Base-by-base conservation (phyloP, 106 monocot species). In the Iris macrosiphon region DNA sequence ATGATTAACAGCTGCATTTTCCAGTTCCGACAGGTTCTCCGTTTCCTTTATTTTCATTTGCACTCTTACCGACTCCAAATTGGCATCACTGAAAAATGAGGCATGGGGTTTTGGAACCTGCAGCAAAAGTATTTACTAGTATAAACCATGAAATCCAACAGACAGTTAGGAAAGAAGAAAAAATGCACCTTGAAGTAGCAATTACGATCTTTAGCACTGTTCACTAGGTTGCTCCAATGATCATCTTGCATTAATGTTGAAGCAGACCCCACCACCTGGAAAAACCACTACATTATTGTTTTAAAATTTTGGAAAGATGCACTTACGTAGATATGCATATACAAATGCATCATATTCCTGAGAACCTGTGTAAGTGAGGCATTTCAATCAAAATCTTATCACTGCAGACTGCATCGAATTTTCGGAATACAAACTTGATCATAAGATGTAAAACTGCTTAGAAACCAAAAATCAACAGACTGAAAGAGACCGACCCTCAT, bases 181-280 rank as follows among this genome's bases (percentile, higher is more conserved):
- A 43, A 47, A 51, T 35, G 29, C 53, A 86, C 96, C 79, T 83
- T 71, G 63, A 83, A 80, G 49, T 77, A 86, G 52, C 83, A 75
- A 46, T 66, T 44, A 29, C 83, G 68, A 9, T 72, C 77, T 80
- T 83, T 85, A 4, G 96, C 86, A 64, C 62, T 83, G 11, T 75
- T 67, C 2, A 96, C 70, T 13, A 96, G 66, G 47, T 87, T 90
- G 24, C 56, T 74, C 96, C 96, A 90, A 61, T 86, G 96, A 32
- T 77, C 35, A 68, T 96, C 83, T 71, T 90, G 79, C 69, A 79
- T 67, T 79, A 96, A 72, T 4, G 89, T 96, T 43, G 82, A 79
- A 16, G 86, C 96, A 41, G 86, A 89, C 25, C 89, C 89, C 35
- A 90, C 96, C 27, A 95, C 89, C 95, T 89, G 59, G n/a, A 49